These are phyloP conservation scores for Corylus americana DNA, from an alignment of 306 rosid genomes.

Conservation along the genomic window DNA sequence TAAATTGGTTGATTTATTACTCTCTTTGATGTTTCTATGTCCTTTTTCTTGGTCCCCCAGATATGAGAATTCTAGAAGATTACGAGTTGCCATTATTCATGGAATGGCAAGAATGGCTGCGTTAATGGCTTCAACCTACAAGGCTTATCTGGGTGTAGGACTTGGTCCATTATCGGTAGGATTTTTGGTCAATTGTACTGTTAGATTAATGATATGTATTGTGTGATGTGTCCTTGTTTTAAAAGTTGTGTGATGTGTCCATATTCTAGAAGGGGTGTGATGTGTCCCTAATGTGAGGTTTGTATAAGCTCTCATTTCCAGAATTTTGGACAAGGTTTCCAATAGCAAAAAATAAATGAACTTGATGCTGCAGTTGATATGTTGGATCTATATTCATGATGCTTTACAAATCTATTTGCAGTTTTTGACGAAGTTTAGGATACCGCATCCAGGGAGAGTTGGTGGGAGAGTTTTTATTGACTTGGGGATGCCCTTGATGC, in stretches of 20 bases:
- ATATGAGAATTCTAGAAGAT: conserved; percentile 70
- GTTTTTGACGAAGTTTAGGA: conserved; percentile 86
- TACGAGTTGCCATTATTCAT: conserved; percentile 79
- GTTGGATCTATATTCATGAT: conserved; percentile 3
- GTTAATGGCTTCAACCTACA: conserved; percentile 89
- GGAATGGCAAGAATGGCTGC: conserved; percentile 99
- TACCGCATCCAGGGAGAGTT: conserved; percentile 94
- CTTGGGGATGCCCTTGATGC: conserved; percentile 83
- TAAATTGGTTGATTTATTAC: conserved; percentile 2
- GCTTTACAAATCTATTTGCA: conserved; percentile 31
- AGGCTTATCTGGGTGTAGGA: conserved; percentile 88
- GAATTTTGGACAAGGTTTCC: neutral
- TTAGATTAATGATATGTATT: too few relatives aligned
- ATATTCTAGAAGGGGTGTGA: too few relatives aligned
- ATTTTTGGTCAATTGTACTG: neutral
- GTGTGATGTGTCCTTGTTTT: too few relatives aligned
- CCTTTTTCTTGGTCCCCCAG: conserved; percentile 35
- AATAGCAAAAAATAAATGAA: conserved; percentile 20
- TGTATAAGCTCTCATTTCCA: too few relatives aligned
- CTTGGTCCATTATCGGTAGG: conserved; percentile 91
- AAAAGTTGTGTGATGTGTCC: too few relatives aligned
- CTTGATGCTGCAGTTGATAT: conserved; percentile 7
- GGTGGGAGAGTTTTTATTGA: conserved; percentile 87
- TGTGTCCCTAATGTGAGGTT: too few relatives aligned
- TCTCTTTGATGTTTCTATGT: conserved; percentile 13